Evolutionary conservation across 2,329 filamentous ascomycete species (phyloP).

Genomic region (Coniosporium tulheliwenetii): DNA sequence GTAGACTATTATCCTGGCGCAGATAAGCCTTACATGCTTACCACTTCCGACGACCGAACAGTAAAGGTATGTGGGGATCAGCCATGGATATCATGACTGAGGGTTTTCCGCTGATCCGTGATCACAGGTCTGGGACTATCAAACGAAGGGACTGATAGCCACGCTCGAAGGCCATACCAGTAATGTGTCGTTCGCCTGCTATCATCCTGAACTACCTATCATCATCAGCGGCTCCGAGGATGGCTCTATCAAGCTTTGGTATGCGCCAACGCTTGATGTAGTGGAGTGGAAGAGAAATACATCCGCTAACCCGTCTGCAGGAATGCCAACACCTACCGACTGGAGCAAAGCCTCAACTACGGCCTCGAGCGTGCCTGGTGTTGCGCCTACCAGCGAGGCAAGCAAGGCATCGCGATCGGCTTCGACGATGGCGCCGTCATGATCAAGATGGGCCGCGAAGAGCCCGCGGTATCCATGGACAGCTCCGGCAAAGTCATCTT

Average conservation of each 20-base stretch:
- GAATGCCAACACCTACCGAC: conserved; percentile 93
- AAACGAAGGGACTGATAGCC: conserved; percentile 90
- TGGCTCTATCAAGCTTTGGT: too few relatives aligned
- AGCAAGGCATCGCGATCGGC: conserved; percentile 86
- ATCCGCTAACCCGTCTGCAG: conserved; percentile 16
- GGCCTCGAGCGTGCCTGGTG: conserved; percentile 95
- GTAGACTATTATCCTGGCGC: conserved; percentile 70
- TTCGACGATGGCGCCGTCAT: conserved; percentile 97
- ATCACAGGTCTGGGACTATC: conserved; percentile 73
- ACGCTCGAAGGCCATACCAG: conserved; percentile 94
- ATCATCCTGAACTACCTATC: conserved; percentile 89
- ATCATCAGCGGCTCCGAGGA: conserved; percentile 43
- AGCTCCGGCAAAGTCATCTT: conserved; percentile 89
- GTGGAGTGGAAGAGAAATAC: too few relatives aligned
- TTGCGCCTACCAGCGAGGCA: conserved; percentile 86
- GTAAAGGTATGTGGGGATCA: conserved; percentile 45
- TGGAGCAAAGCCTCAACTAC: conserved; percentile 93
- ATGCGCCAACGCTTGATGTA: too few relatives aligned
- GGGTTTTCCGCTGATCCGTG: background rate
- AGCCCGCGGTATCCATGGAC: conserved; percentile 97
- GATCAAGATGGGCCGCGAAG: conserved; percentile 92
- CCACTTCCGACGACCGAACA: conserved; percentile 88
- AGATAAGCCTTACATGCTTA: conserved; percentile 74
- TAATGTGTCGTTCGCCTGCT: conserved; percentile 96
- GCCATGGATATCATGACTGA: background rate